Evolutionary conservation across 2,329 filamentous ascomycete genomes (phyloP), one percentile per base, ranked within the genome.

Genomic region (Hypoxylon sp.): DNA sequence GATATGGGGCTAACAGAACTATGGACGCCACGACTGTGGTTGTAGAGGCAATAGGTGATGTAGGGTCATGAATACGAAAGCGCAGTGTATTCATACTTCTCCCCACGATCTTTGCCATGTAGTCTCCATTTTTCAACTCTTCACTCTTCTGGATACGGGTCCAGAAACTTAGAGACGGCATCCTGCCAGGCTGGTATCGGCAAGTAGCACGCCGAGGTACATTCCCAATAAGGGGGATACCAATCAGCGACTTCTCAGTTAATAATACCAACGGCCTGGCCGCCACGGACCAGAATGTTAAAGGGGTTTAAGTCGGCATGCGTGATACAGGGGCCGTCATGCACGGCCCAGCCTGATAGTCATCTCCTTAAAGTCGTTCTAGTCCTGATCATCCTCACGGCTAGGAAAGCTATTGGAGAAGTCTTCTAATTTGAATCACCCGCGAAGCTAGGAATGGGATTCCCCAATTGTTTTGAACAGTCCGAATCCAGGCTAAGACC

Each of bases 301-400:
- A 72, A 71, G 21, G 77, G 78, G 65, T 79, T 81, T 6, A 86
- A 71, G 65, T 85, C 83, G 7, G 78, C 79, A 73, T 86, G 84
- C 13, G 83, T 84, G 70, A 61, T 17, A 61, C 49, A 1, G 58
- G 58, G 19, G 25, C 17, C 13, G 38, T 28, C 49, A 80, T 9
- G 73, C 72, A 1, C 74, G 67, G 60, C 82, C 77, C 51, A 83
- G 82, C 60, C 70, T 72, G 3, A 48, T 67, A 0, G 76, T 73
- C 75, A 83, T 80, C 3, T 77, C 70, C 59, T 78, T 71, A 23
- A 80, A 63, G 0, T 75, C 74, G 5, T 49, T 3, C 34, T 36
- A 57, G 21, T 63, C 60, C 25, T 36, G 34, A 0, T 46, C 38
- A 7, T 34, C 38, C 2, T 43, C n/a, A 2, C 19, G 36, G 19